These are phyloP conservation scores for Cubamyces sp. DNA, from an alignment of 768 basidiomycete species.

Conservation along the genomic window DNA sequence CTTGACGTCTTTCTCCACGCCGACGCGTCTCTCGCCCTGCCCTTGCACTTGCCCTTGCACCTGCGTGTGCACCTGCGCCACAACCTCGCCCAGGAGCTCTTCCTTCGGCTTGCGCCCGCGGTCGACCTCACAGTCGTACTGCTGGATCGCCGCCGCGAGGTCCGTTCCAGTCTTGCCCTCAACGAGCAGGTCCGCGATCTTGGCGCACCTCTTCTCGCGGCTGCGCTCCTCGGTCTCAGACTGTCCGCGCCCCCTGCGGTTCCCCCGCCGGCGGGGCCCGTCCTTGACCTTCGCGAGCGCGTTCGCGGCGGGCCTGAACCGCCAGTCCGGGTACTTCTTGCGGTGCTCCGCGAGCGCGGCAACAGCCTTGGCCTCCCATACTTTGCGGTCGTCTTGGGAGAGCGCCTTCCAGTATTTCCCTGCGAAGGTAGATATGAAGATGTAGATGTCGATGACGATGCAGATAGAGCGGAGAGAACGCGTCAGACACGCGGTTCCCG, in stretches of 20 bases:
- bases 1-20: constrained; percentile 8
- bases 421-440: constrained; percentile 29
- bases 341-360: constrained; percentile 76
- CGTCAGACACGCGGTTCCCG: constrained; percentile 23
- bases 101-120: constrained; percentile 33
- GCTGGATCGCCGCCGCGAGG: constrained; percentile 62
- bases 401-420: constrained; percentile 79
- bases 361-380: constrained; percentile 78
- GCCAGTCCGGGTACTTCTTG: constrained; percentile 78
- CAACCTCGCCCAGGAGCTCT: constrained; percentile 21
- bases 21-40: constrained; percentile 18
- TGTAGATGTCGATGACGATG: too few relatives aligned
- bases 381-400: constrained; percentile 63
- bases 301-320: constrained; percentile 70
- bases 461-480: constrained; percentile 1
- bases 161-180: constrained; percentile 68
- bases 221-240: constrained; percentile 47
- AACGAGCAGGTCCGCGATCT: constrained; percentile 68
- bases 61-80: background rate
- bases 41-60: background rate
- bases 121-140: constrained; percentile 51
- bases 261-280: constrained; percentile 40
- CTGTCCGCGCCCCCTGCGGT: constrained; percentile 41
- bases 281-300: constrained; percentile 48
- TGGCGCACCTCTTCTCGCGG: constrained; percentile 62